phyloP scores from a whole-genome alignment of 805 yeast species.

The Lipomyces oligophaga region DNA sequence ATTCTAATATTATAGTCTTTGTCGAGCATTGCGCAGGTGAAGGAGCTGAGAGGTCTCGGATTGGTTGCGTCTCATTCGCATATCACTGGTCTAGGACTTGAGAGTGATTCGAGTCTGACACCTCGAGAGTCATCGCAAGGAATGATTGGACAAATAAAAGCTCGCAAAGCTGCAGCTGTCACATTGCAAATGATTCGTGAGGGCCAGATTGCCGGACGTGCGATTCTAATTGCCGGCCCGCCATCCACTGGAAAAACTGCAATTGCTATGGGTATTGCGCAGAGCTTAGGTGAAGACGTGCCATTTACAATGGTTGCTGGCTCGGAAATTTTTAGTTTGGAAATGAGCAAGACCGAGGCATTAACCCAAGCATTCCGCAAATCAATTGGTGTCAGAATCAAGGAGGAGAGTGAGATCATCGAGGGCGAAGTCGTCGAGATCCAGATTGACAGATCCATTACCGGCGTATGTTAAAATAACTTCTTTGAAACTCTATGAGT shows the following conservation, averaged over 20 bases:
- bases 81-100: slow-evolving; percentile 94
- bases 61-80: slow-evolving; percentile 97
- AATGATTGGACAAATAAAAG: slow-evolving; percentile 95
- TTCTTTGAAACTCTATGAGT: too few species aligned
- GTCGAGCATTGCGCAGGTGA: slow-evolving; percentile 42
- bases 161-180: slow-evolving; percentile 91
- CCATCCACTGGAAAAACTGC: slow-evolving; percentile 99
- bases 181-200: slow-evolving; percentile 89
- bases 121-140: slow-evolving; percentile 85
- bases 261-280: slow-evolving; percentile 77
- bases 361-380: slow-evolving; percentile 94
- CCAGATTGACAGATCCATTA: slow-evolving; percentile 85
- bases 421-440: slow-evolving; percentile 99
- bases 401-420: slow-evolving; percentile 93
- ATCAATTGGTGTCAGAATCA: slow-evolving; percentile 90
- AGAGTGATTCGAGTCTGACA: slow-evolving; percentile 63
- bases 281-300: slow-evolving; percentile 59
- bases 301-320: slow-evolving; percentile 97
- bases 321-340: slow-evolving; percentile 87
- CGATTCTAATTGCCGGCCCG: slow-evolving; percentile 93
- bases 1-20: slow-evolving; percentile 4
- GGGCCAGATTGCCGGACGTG: slow-evolving; percentile 94
- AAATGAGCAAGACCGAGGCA: slow-evolving; percentile 92
- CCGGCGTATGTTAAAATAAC: slow-evolving; percentile 48
- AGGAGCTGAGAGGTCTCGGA: slow-evolving; percentile 59